Evolutionary conservation across 1,284 basidiomycete genomes (phyloP), one percentile per base, ranked within the genome.

Genomic region (Chondrostereum purpureum): DNA sequence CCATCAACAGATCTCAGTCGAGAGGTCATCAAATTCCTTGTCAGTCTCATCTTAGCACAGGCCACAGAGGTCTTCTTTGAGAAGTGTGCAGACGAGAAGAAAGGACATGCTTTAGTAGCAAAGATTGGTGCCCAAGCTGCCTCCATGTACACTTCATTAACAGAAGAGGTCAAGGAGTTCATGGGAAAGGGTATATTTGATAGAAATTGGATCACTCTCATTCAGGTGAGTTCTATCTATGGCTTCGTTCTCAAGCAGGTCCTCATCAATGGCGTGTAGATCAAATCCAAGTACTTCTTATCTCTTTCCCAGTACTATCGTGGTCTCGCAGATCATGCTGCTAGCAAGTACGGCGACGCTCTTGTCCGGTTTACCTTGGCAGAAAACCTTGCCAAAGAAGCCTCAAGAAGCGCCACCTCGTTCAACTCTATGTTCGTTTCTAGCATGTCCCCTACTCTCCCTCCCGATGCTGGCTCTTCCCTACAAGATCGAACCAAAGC

Each of bases 11-110:
- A 99, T 66, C 78, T 99, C 45, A 88, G 87, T 60, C 78, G 92
- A 20, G 94, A 98, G 47, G 90, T 99, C 42, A 79, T 99, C 71
- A 94, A 95, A 64, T 89, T 95, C 52, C 72, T 98, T 22, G 84
- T 92, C 12, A 82, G 80, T 17, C 57, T 96, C 52, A 89, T 92
- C 62, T 74, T 94, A 13, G 92, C 92, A 0, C 95, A 99, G 65
- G 93, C 95, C 0, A 92, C 90, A 1, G 96, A 99, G 61, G 88
- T 99, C 20, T 97, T 98, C 61, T 83, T 92, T 57, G 96, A 98
- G 68, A 96, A 96, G 64, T 91, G 92, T 58, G 80, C 84, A 21
- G 85, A 90, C 24, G 92, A 94, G 73, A 90, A 88, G 75, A 95
- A 95, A 65, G 76, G 79, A 2, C 78, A 76, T 39, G 77, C 80